Evolutionary conservation across 306 rosid species (phyloP), one percentile per base, ranked within the genome.

Genomic region (Aeschynomene evenia): DNA sequence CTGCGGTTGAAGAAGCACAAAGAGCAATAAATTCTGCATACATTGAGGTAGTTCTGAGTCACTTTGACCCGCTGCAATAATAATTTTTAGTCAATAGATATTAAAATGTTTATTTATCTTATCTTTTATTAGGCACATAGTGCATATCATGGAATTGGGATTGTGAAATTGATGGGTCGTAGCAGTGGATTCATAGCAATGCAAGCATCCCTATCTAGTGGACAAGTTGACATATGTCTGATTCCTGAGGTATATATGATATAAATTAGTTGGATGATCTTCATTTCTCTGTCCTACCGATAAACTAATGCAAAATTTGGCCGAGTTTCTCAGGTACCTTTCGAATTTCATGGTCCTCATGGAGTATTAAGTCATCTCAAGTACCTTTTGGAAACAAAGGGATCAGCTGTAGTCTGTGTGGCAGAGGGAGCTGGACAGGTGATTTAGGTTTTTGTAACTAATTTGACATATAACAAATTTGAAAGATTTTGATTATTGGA

Each of bases 371-470:
- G 63, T 65, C 97, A 95, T 83, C 86, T 95, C 54, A 91, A 89
- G 85, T 80, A 87, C 84, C 87, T 95, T 39, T 63, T 95, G 78
- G 88, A 85, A 82, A 89, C 89, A 24, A 95, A 95, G 82, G 99
- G 99, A 62, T 95, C 99, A 3, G 99, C 97, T 26, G 97, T 95
- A 28, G 75, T 95, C 61, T 95, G 99, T 68, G 86, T 80, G 2
- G 97, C 99, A 26, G 99, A 95, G 85, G 99, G 99, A 84, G 97
- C 93, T 66, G 99, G 96, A 75, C 99, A 95, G 97, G 99, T 89
- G 63, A 74, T 74, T 84, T 68, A 21, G 18, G 14, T 63, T 18
- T n/a, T 57, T 28, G 65, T 24, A 23, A 21, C 63, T 34, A 7
- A 64, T 65, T 51, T 48, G 45, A 45, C 10, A 65, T 28, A 70